These are phyloP conservation scores for Solanum piurae DNA, from an alignment of 257 asterid genomes.

Conservation along the genomic window DNA sequence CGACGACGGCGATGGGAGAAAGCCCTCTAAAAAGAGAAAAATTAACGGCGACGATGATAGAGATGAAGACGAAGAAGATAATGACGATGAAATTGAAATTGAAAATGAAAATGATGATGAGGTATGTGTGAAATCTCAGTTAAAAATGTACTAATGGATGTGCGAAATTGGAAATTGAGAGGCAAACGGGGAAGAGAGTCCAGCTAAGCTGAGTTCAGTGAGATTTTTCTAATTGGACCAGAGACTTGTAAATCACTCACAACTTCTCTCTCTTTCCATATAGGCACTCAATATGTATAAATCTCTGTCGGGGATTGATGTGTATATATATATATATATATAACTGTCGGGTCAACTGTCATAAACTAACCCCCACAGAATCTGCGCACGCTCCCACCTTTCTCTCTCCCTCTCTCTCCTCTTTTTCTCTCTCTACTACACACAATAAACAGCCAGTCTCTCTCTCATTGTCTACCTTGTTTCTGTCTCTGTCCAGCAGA, in stretches of 20 bases:
- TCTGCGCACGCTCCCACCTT: slow-evolving; percentile 56
- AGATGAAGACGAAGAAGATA: slow-evolving; percentile 25
- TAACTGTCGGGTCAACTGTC: slow-evolving; percentile 88
- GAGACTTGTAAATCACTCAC: slow-evolving; percentile 8
- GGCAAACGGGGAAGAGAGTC: slow-evolving; percentile 2
- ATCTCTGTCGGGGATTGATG: slow-evolving; percentile 13
- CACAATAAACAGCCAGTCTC: slow-evolving; percentile 8
- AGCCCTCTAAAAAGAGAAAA: slow-evolving; percentile 71
- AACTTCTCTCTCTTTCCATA: slow-evolving; percentile 17
- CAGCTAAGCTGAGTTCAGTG: slow-evolving; percentile 29
- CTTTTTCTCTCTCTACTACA: slow-evolving; percentile 9
- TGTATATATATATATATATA: slow-evolving; percentile 14
- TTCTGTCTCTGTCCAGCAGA: slow-evolving; percentile 33
- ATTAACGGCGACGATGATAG: slow-evolving; percentile 28
- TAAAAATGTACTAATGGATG: background rate
- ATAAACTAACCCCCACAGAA: slow-evolving; percentile 74
- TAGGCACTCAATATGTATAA: slow-evolving; percentile 1
- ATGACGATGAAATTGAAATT: slow-evolving; percentile 20
- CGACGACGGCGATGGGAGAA: slow-evolving; percentile 24
- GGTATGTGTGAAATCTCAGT: slow-evolving; percentile 10
- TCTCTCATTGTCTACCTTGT: slow-evolving; percentile 26
- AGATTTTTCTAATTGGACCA: slow-evolving; percentile 17
- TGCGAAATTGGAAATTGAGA: background rate
- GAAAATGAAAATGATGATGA: slow-evolving; percentile 36
- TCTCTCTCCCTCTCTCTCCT: slow-evolving; percentile 23